Evolutionary conservation across 192 early-diverging fungal species (phyloP), one percentile per base, ranked within the genome.

Genomic region (Backusella sp.): DNA sequence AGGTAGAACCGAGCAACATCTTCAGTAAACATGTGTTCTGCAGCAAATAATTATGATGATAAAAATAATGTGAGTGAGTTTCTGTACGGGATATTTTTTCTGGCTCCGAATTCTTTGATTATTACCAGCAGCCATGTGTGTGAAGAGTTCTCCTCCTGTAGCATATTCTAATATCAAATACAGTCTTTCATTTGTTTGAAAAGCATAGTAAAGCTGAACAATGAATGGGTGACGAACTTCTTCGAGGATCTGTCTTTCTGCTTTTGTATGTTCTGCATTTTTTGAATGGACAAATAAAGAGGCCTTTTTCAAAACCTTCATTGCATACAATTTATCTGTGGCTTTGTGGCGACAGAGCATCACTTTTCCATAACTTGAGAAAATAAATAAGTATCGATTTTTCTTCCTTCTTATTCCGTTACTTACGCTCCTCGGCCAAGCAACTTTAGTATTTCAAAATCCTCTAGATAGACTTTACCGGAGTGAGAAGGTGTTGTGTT

Each of bases 231-330:
- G 94, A 28, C 90, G 87, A 23, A 96, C 89, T 35, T 92, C 92
- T 65, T 94, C 93, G 53, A 98, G 86, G 70, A 98, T 95, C 68
- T 89, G 87, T 32, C 96, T 88, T 79, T 98, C 96, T 73, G 93
- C 94, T 82, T 90, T 91, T 52, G 95, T 98, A 81, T 95, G 89
- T 35, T 90, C 87, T 11, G 92, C 91, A 75, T 91, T 90, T 79
- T 96, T 96, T 32, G 87, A 77, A 82, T 96, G 90, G 15, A 96
- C 82, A 56, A 95, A 87, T 46, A 98, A 88, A 34, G 92, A 90
- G 3, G 95, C 95, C 85, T 98, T 96, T 83, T 91, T 90, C 49
- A 98, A 86, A 3, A 96, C 94, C 84, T 98, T 98, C 96, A 97
- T 97, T 28, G 96, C 96, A 80, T 92, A 96, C 53, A 91, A 77